Percentiles rank a stretch among this genome's conserved stretches.
phyloP scores from a whole-genome alignment of 163 green algal species.

The Scenedesmus sp. region DNA sequence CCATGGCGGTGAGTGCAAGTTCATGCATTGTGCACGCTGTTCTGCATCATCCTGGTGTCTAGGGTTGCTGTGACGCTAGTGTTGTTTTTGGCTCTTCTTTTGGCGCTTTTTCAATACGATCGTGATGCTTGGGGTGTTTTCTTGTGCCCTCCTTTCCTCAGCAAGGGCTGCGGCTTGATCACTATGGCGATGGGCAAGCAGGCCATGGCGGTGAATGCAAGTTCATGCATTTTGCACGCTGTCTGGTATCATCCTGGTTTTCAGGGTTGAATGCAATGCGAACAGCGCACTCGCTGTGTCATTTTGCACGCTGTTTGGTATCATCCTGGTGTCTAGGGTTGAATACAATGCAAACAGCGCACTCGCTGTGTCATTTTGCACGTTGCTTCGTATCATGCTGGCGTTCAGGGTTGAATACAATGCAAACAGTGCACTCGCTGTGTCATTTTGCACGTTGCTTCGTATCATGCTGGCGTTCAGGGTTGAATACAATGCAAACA shows the following conservation, averaged over 20 bases:
- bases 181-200: conserved; percentile 54
- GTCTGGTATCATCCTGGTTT: no score
- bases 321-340: no score
- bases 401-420: no score
- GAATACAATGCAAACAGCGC: conserved; percentile 43
- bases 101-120: not conserved
- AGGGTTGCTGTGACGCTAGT: no score
- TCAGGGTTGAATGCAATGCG: conserved; percentile 10
- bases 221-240: no score
- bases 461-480: no score
- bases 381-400: no score
- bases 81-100: no score
- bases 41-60: no score
- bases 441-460: not conserved
- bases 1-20: conserved; percentile 49
- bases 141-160: conserved; percentile 37
- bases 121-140: not conserved
- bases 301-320: no score
- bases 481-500: no score
- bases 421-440: conserved; percentile 21
- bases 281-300: conserved; percentile 47
- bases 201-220: conserved; percentile 51
- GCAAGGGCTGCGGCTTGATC: conserved; percentile 64
- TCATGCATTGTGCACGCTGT: no score
- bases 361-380: conserved; percentile 22